Base-by-base conservation (phyloP, 108 stramenopile species). In the Conticribra guillardii region DNA sequence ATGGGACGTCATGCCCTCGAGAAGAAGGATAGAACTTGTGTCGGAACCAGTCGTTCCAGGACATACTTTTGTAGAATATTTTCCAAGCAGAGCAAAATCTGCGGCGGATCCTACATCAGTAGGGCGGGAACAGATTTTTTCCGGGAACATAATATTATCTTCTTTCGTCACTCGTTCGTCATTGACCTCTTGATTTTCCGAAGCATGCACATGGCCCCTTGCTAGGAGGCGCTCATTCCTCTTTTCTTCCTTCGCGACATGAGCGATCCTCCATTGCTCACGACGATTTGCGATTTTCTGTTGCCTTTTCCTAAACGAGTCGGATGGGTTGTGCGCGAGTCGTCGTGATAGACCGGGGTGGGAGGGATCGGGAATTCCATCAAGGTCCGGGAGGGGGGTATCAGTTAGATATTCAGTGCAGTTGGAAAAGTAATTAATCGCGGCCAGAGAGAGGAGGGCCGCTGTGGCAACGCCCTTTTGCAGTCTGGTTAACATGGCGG, bases 1-100 rank as follows among this genome's bases (percentile, higher is more conserved):
- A 45, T 52, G 64, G 16, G 57, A n/a, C 55, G 1, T 7, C 4
- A 5, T 15, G 0, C 67, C 56, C 41, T 69, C 24, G 4, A 73
- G 9, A 9, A 73, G 56, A 11, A 41, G 37, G 37, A 41, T 5
- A 9, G 37, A 41, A 9, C 11, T 41, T 11, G 37, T 41, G 5
- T 41, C 37, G 8, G 11, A 9, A 5, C 11, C 37, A 9, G 37
- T 41, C 11, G 37, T 11, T 11, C 5, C 11, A 11, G 11, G 37
- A 9, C 11, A 41, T 11, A 41, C 8, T 41, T 41, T 41, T 5
- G 37, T 41, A 11, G 11, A n/a, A n/a, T n/a, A n/a, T n/a, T n/a
- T n/a, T n/a, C n/a, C n/a, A n/a, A n/a, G n/a, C n/a, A n/a, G n/a
- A n/a, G n/a, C n/a, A n/a, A n/a, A n/a, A n/a, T n/a, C n/a, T n/a